phyloP scores from a whole-genome alignment of 2,329 filamentous ascomycete species.

The Apiospora arundinis region DNA sequence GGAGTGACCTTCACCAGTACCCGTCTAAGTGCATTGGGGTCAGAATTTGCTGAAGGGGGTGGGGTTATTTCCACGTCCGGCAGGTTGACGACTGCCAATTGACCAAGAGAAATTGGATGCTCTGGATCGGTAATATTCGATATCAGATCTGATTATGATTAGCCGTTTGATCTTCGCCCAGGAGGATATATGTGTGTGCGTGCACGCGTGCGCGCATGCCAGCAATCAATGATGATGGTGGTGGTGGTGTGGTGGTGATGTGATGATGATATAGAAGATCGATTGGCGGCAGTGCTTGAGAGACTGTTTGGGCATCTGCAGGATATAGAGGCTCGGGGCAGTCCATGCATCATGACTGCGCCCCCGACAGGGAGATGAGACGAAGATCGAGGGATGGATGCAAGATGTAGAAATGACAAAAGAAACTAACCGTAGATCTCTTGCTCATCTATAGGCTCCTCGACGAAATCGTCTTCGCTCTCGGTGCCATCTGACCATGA shows the following conservation, averaged over 20 bases:
- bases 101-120: conserved; percentile 91
- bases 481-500: conserved; percentile 46
- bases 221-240: too few relatives aligned
- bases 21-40: conserved; percentile 65
- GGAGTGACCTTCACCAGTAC: conserved; percentile 92
- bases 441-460: conserved; percentile 93
- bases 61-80: conserved; percentile 84
- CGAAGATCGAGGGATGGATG: background rate
- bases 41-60: conserved; percentile 62
- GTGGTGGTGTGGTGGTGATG: background rate
- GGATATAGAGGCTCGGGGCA: background rate
- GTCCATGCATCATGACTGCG: background rate
- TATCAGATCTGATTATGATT: conserved; percentile 73
- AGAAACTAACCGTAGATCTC: conserved; percentile 84
- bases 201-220: background rate
- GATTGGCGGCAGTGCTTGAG: background rate
- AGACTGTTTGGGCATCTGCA: background rate
- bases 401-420: background rate
- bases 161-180: conserved; percentile 4
- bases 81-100: conserved; percentile 94
- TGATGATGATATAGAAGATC: background rate
- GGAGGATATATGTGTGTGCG: background rate
- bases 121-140: conserved; percentile 95
- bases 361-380: conserved; percentile 31
- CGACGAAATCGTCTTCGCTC: conserved; percentile 52